Base-by-base conservation (phyloP, 257 asterid species). In the Scutellaria baicalensis region DNA sequence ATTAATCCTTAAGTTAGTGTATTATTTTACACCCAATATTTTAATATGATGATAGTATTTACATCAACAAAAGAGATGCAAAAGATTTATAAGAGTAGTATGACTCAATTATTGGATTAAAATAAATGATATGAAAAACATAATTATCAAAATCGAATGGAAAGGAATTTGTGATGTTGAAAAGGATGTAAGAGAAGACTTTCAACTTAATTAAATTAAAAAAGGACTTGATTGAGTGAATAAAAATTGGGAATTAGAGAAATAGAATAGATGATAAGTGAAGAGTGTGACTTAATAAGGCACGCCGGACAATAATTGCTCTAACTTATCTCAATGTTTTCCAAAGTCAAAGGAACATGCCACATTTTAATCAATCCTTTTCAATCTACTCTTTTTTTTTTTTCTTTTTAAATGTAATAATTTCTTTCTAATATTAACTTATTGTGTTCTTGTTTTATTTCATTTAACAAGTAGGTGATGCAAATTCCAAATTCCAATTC, bases 231-330 rank as follows among this genome's bases (percentile, higher is more conserved):
- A 27, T 27, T 27, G 33, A 27, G 33, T 27, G 33, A 27, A 27
- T 27, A 27, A 48, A 48, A 13, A n/a, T 14, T 48, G 9, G 8
- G 9, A 48, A 4, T 9, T n/a, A 48, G 2, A 48, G 3, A 48
- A 48, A 48, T 1, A 48, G 3, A 48, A 48, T 48, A 48, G 14
- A 3, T 13, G 54, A 14, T 48, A 48, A 48, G 54, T 48, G 17
- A 18, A 6, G 31, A 8, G 59, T 16, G 42, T 65, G 78, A 73
- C 38, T 11, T 9, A 36, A 64, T 45, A 66, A 44, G 50, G 47
- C 72, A 73, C n/a, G 78, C 78, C 51, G 33, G 35, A 54, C 78
- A 73, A 73, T 73, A 73, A 64, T 65, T 27, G 66, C 44, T 3
- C 12, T 55, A 64, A 64, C 77, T 65, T 73, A 73, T 73, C 61